A percentile compares a stretch with the other conserved stretches of the same genome.
phyloP scores from a whole-genome alignment of 2,329 filamentous ascomycete genomes.

The Penicillium oxalicum region DNA sequence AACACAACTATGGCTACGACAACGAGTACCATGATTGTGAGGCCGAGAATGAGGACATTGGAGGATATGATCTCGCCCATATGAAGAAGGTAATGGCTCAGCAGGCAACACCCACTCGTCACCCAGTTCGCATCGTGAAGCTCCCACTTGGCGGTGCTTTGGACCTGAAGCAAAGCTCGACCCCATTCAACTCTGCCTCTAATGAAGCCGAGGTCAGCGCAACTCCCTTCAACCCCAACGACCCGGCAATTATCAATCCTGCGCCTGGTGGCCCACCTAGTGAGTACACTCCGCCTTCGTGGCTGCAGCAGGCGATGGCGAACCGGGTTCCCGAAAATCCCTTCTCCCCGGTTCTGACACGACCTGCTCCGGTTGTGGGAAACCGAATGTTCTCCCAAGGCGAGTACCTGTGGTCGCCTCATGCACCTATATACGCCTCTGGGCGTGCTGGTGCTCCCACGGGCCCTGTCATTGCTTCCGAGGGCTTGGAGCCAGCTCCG shows the following conservation, averaged over 20 bases:
- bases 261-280: not conserved
- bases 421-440: not conserved
- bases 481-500: not conserved
- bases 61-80: too few relatives aligned
- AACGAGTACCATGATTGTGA: too few relatives aligned
- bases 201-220: not conserved
- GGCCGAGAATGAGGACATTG: too few relatives aligned
- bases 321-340: not conserved
- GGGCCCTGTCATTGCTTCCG: not conserved
- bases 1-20: too few relatives aligned
- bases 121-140: not conserved
- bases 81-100: not conserved
- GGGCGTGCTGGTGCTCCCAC: not conserved
- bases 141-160: not conserved
- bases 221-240: not conserved
- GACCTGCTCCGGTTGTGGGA: not conserved
- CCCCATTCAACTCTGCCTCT: not conserved
- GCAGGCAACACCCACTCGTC: not conserved
- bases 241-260: not conserved
- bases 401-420: not conserved
- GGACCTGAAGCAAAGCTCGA: not conserved
- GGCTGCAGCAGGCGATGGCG: not conserved
- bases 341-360: not conserved
- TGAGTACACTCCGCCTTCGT: not conserved
- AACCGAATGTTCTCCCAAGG: not conserved